Evolutionary conservation across 257 asterid genomes (phyloP).

Genomic region (Salvia splendens): DNA sequence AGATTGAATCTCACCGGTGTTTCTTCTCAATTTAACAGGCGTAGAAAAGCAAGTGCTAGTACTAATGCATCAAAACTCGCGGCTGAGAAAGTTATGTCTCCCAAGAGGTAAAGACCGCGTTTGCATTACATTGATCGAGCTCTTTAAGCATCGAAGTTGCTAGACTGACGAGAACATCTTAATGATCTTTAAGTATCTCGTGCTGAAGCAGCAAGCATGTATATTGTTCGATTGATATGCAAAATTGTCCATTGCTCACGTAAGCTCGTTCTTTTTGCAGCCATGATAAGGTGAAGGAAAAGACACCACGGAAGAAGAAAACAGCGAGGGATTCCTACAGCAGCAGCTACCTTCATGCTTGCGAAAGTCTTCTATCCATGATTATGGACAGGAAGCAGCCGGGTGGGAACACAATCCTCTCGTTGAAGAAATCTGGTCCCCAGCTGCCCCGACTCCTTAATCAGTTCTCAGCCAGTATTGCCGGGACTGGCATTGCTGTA

Average conservation of each 20-base stretch:
- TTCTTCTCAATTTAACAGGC: slow-evolving; percentile 47
- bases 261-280: slow-evolving; percentile 37
- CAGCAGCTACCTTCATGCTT: slow-evolving; percentile 68
- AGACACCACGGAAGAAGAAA: slow-evolving; percentile 53
- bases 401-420: slow-evolving; percentile 48
- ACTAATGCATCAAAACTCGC: slow-evolving; percentile 42
- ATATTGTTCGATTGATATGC: too few relatives aligned
- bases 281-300: slow-evolving; percentile 49
- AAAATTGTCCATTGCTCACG: slow-evolving; percentile 5
- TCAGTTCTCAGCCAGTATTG: slow-evolving; percentile 76
- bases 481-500: slow-evolving; percentile 91
- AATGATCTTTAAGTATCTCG: background rate
- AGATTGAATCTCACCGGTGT: slow-evolving; percentile 18
- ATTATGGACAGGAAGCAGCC: slow-evolving; percentile 59
- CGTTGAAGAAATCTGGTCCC: slow-evolving; percentile 76
- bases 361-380: slow-evolving; percentile 84
- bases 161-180: background rate
- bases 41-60: slow-evolving; percentile 42
- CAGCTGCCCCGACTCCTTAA: slow-evolving; percentile 69
- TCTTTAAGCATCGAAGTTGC: slow-evolving; percentile 5
- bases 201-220: background rate
- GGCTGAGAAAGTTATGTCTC: slow-evolving; percentile 35
- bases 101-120: slow-evolving; percentile 48
- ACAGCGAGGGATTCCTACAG: slow-evolving; percentile 50
- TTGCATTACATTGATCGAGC: background rate